phyloP scores from a whole-genome alignment of 495 filamentous ascomycete species.

The Tuber magnatum region DNA sequence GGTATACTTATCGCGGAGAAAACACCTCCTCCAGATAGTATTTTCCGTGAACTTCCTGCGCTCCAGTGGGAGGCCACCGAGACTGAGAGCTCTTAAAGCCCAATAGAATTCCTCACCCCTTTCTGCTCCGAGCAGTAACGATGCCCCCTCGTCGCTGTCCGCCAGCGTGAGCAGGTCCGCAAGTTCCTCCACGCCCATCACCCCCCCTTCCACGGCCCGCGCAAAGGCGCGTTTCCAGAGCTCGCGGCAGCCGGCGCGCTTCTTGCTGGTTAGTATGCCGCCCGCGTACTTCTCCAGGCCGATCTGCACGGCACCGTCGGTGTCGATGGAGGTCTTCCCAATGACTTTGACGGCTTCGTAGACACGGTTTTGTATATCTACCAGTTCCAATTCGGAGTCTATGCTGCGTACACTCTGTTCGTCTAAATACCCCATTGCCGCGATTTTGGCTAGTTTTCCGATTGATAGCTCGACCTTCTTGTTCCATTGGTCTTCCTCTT shows the following conservation, averaged over 20 bases:
- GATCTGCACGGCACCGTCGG: conserved; percentile 64
- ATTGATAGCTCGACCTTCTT: conserved; percentile 87
- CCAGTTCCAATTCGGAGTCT: conserved; percentile 57
- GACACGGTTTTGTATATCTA: conserved; percentile 67
- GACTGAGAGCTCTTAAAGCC: conserved; percentile 61
- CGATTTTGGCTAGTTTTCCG: conserved; percentile 70
- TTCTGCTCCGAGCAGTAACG: conserved; percentile 31
- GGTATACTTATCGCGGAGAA: conserved; percentile 71
- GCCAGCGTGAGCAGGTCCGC: conserved; percentile 79
- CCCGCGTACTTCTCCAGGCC: conserved; percentile 61
- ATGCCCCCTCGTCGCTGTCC: conserved; percentile 46
- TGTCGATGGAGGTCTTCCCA: conserved; percentile 62
- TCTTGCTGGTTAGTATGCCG: conserved; percentile 44
- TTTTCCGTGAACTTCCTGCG: conserved; percentile 54
- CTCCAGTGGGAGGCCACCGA: conserved; percentile 49
- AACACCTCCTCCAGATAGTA: conserved; percentile 77
- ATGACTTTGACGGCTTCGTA: conserved; percentile 52
- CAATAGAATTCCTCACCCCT: conserved; percentile 55
- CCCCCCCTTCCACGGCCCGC: conserved; percentile 59
- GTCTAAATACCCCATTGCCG: conserved; percentile 45
- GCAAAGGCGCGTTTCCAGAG: conserved; percentile 59
- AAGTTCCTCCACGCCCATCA: conserved; percentile 58
- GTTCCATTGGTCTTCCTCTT: conserved; percentile 72
- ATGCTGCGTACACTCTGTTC: conserved; percentile 42
- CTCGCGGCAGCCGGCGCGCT: conserved; percentile 56